Base-by-base conservation (phyloP, 139 green algal genomes). In the Coccomyxa sp. region DNA sequence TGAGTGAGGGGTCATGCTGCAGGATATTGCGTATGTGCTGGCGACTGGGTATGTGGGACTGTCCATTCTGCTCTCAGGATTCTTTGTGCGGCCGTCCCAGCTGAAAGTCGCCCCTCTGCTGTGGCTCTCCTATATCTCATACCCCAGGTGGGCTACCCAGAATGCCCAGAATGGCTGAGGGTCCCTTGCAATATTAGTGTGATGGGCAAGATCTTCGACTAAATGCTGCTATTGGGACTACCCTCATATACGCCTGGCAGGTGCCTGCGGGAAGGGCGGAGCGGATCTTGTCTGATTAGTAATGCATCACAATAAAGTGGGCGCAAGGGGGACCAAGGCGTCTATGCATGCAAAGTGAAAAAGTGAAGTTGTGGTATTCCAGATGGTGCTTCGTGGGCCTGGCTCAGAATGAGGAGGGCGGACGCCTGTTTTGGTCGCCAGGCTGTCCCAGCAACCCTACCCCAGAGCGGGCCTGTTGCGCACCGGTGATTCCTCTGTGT, bases 41-140 rank as follows among this genome's bases (percentile, higher is more conserved):
- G 74, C 74, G n/a, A 78, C 74, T 12, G 74, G 74, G 29, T 78
- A 78, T 50, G 74, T 78, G 74, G 74, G 44, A n/a, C 2, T 39
- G 2, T 78, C 74, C 27, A 70, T 78, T 39, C 74, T 78, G 74
- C 44, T 78, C 37, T 70, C 74, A 7, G 74, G 74, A 8, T 78
- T 78, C 74, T 40, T 50, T 7, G 29, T 78, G 44, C 44, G 74
- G n/a, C 14, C 34, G 44, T 14, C n/a, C 40, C 37, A 78, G 14
- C 33, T 78, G n/a, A 71, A 39, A 31, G 16, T 78, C 9, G 14
- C 27, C 29, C 41, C 41, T 29, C 35, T 78, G 44, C n/a, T 39
- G 37, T 70, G 74, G 41, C 29, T 78, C 10, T 50, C 29, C 74
- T 78, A 72, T 40, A 8, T 70, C 29, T 72, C 44, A 16, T 78